phyloP scores from a whole-genome alignment of 2,329 filamentous ascomycete species.

The Phaeosphaeria sp. region DNA sequence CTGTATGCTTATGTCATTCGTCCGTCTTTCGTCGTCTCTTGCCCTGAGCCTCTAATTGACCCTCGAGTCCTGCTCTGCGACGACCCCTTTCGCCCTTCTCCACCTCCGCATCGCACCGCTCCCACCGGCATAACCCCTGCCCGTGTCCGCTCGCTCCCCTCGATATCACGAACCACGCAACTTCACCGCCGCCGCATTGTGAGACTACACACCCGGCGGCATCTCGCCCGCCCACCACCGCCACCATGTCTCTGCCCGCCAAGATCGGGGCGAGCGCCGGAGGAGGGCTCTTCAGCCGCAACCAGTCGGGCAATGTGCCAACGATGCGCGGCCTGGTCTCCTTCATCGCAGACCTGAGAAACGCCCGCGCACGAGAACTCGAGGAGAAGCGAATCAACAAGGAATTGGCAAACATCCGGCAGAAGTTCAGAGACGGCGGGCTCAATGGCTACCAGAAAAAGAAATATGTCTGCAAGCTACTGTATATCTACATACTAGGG shows the following conservation, averaged over 20 bases:
- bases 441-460: constrained; percentile 98
- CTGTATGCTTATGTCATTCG: constrained; percentile 12
- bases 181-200: constrained; percentile 31
- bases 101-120: constrained; percentile 24
- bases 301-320: constrained; percentile 49
- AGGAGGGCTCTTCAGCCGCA: constrained; percentile 51
- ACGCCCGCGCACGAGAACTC: constrained; percentile 90
- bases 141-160: constrained; percentile 12
- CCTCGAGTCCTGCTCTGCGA: constrained; percentile 15
- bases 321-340: constrained; percentile 76
- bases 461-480: constrained; percentile 99
- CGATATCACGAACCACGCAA: constrained; percentile 4
- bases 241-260: constrained; percentile 35
- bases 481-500: constrained; percentile 98
- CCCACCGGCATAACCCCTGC: constrained; percentile 35
- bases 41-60: constrained; percentile 25
- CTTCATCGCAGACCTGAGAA: constrained; percentile 96
- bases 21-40: constrained; percentile 6
- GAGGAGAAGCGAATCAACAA: constrained; percentile 99
- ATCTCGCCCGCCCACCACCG: constrained; percentile 36
- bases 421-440: constrained; percentile 97
- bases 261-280: constrained; percentile 49
- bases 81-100: constrained; percentile 28
- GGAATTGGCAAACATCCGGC: constrained; percentile 96
- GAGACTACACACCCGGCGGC: constrained; percentile 37